phyloP scores from a whole-genome alignment of 768 basidiomycete species.

The Dioszegia crocea region DNA sequence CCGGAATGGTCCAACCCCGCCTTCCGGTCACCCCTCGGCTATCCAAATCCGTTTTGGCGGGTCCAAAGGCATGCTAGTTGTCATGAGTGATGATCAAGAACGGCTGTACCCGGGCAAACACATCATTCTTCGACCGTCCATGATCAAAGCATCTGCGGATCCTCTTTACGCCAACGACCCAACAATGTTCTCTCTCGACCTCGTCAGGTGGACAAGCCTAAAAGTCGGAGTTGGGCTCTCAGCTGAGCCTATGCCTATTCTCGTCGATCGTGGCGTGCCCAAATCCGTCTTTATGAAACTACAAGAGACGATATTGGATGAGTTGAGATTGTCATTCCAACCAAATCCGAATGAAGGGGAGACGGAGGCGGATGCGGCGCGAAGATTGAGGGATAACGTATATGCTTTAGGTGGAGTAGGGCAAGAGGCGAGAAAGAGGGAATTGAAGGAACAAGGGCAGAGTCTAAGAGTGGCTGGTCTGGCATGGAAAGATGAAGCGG shows the following conservation, averaged over 20 bases:
- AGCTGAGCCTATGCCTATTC: slow-evolving; percentile 28
- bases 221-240: slow-evolving; percentile 24
- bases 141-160: slow-evolving; percentile 30
- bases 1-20: not conserved
- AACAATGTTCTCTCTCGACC: slow-evolving; percentile 22
- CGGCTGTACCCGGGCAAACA: slow-evolving; percentile 19
- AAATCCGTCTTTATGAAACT: slow-evolving; percentile 15
- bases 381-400: slow-evolving; percentile 14
- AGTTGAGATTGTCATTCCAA: slow-evolving; percentile 14
- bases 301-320: slow-evolving; percentile 16
- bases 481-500: slow-evolving; percentile 6
- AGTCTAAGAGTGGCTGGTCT: slow-evolving; percentile 26
- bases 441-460: slow-evolving; percentile 9
- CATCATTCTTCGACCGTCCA: slow-evolving; percentile 33
- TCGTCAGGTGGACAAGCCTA: slow-evolving; percentile 24
- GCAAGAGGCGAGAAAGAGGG: slow-evolving; percentile 24
- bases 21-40: slow-evolving; percentile 19
- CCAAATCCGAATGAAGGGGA: slow-evolving; percentile 13
- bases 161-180: slow-evolving; percentile 17
- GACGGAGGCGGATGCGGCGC: slow-evolving; percentile 13
- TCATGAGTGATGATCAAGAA: slow-evolving; percentile 28
- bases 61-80: slow-evolving; percentile 33
- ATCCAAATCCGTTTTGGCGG: slow-evolving; percentile 38
- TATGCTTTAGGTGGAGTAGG: slow-evolving; percentile 31
- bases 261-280: slow-evolving; percentile 32